These are phyloP conservation scores for Aspergillus saccharolyticus DNA, from an alignment of 495 filamentous ascomycete species.

Conservation along the genomic window DNA sequence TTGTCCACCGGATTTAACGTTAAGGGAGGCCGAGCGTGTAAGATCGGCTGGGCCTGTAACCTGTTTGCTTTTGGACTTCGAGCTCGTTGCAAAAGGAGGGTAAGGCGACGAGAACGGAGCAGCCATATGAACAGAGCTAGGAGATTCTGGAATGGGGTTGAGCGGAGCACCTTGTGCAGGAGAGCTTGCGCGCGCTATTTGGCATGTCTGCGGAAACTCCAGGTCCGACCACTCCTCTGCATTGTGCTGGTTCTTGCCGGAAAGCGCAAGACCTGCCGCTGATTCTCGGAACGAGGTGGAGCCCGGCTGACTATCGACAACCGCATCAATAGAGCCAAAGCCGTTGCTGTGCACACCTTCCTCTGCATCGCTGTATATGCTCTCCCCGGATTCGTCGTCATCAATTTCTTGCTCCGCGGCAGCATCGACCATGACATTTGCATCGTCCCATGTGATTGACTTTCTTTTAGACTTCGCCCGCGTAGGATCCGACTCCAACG, in stretches of 20 bases:
- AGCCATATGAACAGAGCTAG: conserved; percentile 14
- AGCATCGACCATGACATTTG: conserved; percentile 11
- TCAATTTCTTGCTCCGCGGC: conserved; percentile 32
- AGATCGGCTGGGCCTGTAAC: background rate
- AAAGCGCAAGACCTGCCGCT: background rate
- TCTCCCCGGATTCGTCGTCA: conserved; percentile 53
- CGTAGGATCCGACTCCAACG: conserved; percentile 18
- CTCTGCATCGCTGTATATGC: conserved; percentile 83
- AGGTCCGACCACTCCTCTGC: conserved; percentile 7
- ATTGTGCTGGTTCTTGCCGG: conserved; percentile 2
- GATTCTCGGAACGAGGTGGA: background rate
- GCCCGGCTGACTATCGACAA: conserved; percentile 55
- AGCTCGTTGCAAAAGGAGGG: conserved; percentile 15
- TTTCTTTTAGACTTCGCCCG: conserved; percentile 9
- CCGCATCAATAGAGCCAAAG: conserved; percentile 79
- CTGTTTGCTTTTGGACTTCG: background rate
- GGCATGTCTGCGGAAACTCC: conserved; percentile 12
- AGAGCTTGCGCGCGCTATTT: conserved; percentile 22
- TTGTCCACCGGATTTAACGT: conserved; percentile 16
- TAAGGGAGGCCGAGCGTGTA: conserved; percentile 8
- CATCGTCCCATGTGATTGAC: background rate
- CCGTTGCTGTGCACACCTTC: conserved; percentile 74
- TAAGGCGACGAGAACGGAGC: conserved; percentile 21
- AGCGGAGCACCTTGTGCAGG: conserved; percentile 18
- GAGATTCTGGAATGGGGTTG: conserved; percentile 17